A percentile compares a stretch with the other conserved stretches of the same genome.
Conservation (phyloP, 805 yeast species). For the Pichia gijzeniarum region DNA sequence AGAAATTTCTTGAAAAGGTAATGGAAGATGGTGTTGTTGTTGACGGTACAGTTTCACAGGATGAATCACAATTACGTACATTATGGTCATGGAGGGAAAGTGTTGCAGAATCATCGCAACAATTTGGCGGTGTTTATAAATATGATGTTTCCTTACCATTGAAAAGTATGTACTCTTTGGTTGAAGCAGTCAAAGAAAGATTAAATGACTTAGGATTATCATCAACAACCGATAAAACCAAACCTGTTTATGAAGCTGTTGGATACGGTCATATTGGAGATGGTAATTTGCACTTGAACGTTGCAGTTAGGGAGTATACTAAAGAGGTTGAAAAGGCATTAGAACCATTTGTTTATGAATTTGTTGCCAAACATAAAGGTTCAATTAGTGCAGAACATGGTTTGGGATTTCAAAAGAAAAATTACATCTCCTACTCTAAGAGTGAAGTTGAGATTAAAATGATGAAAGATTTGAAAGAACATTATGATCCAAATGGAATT, state of each 20-base stretch:
- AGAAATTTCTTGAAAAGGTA: slow-evolving; percentile 70
- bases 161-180: slow-evolving; percentile 71
- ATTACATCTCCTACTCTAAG: slow-evolving; percentile 82
- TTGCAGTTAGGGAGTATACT: slow-evolving; percentile 77
- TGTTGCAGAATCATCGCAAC: slow-evolving; percentile 81
- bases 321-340: slow-evolving; percentile 71
- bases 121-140: slow-evolving; percentile 91
- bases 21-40: slow-evolving; percentile 79
- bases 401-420: slow-evolving; percentile 92
- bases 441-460: slow-evolving; percentile 59
- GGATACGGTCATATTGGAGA: slow-evolving; percentile 99
- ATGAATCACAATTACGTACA: slow-evolving; percentile 74
- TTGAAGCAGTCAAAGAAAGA: slow-evolving; percentile 65
- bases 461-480: slow-evolving; percentile 73
- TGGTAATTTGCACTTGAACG: slow-evolving; percentile 92
- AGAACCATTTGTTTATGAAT: slow-evolving; percentile 95
- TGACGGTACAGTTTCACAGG: slow-evolving; percentile 97
- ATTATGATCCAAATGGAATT: slow-evolving; percentile 86
- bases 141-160: slow-evolving; percentile 94
- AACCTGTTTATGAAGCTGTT: slow-evolving; percentile 80
- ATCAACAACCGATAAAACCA: slow-evolving; percentile 52
- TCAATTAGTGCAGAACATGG: slow-evolving; percentile 98
- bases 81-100: slow-evolving; percentile 97
- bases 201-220: slow-evolving; percentile 51
- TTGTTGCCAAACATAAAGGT: slow-evolving; percentile 67